phyloP scores from a whole-genome alignment of 768 basidiomycete species.

The Lentinula edodes region DNA sequence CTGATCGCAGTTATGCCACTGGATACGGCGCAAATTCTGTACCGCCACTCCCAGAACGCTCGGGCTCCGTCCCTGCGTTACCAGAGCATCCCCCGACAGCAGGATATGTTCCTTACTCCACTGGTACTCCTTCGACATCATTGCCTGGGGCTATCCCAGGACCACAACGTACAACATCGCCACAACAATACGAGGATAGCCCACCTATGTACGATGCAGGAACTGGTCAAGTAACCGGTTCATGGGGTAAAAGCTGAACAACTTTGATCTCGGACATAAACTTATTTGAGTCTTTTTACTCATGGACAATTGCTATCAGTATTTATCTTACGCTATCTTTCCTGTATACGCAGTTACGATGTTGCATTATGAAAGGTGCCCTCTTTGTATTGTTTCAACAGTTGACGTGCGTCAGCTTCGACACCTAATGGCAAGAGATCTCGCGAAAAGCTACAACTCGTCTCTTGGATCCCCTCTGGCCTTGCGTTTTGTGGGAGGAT shows the following conservation, averaged over 20 bases:
- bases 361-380: neutral
- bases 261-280: neutral
- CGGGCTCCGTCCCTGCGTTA: constrained; percentile 17
- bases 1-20: constrained; percentile 50
- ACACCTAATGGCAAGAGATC: neutral
- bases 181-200: constrained; percentile 39
- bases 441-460: constrained; percentile 18
- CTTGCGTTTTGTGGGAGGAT: constrained; percentile 25
- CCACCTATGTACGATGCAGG: constrained; percentile 67
- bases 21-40: constrained; percentile 47
- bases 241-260: constrained; percentile 43
- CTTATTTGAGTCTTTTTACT: neutral
- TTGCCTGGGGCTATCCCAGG: constrained; percentile 31
- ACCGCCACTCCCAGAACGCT: constrained; percentile 32
- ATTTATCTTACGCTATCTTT: neutral
- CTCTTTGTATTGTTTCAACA: neutral
- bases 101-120: constrained; percentile 11
- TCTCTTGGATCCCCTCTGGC: constrained; percentile 17
- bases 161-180: constrained; percentile 23
- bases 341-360: neutral
- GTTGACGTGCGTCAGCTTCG: neutral
- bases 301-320: neutral
- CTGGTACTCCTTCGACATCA: constrained; percentile 26
- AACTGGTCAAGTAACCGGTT: constrained; percentile 38
- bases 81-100: constrained; percentile 15